Percentiles rank a stretch among this genome's conserved stretches.
Evolutionary conservation across 192 early-diverging fungal genomes (phyloP).

Genomic region (Gonapodya prolifera): DNA sequence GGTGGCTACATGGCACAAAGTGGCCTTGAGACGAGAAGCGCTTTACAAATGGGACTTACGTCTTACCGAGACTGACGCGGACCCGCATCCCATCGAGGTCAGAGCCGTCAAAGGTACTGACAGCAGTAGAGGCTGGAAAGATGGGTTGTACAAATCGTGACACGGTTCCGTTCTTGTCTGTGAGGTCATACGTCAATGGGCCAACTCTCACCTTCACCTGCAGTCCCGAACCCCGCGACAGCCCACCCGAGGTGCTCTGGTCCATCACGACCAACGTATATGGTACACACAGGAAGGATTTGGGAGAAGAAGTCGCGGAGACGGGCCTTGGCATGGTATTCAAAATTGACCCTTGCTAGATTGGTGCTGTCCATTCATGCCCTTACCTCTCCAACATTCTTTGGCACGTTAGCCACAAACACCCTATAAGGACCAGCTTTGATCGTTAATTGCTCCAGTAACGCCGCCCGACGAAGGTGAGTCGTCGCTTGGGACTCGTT

Average conservation of each 20-base stretch:
- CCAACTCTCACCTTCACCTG: not conserved
- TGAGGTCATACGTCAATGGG: too few relatives aligned
- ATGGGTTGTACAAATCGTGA: too few relatives aligned
- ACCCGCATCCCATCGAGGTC: not conserved
- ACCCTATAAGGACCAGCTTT: not conserved
- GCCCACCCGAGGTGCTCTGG: not conserved
- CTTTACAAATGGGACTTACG: too few relatives aligned
- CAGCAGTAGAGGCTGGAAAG: not conserved
- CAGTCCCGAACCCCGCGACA: not conserved
- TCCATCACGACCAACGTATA: not conserved
- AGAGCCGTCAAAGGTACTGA: not conserved
- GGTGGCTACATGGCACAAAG: too few relatives aligned
- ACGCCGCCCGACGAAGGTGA: not conserved
- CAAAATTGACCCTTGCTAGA: too few relatives aligned
- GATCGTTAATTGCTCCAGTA: not conserved
- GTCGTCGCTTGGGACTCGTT: too few relatives aligned
- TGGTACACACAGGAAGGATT: not conserved
- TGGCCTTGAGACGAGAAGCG: too few relatives aligned
- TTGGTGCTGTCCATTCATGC: too few relatives aligned
- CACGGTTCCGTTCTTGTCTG: too few relatives aligned
- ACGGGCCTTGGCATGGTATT: not conserved
- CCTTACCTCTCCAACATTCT: not conserved
- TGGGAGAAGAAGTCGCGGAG: not conserved
- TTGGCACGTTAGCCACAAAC: not conserved
- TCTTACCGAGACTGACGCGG: not conserved